These are phyloP conservation scores for Haematococcus lacustris DNA, from an alignment of 139 green algal genomes.

Conservation along the genomic window DNA sequence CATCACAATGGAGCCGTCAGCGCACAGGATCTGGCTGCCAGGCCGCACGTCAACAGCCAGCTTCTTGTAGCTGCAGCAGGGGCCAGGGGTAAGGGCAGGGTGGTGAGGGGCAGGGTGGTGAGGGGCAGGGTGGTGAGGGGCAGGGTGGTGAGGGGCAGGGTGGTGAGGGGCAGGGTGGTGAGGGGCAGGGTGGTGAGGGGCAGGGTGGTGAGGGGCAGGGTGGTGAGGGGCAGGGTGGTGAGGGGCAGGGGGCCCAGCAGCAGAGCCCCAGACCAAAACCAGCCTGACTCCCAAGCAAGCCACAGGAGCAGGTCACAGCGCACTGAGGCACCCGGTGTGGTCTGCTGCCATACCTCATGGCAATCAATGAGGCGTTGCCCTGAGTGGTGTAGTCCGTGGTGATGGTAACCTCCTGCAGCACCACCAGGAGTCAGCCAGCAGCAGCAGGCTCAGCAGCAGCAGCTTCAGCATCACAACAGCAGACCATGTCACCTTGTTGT, in stretches of 20 bases:
- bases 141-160: too few relatives aligned
- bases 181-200: too few relatives aligned
- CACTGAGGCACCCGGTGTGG: not conserved
- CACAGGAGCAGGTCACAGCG: not conserved
- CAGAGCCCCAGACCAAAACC: not conserved
- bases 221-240: too few relatives aligned
- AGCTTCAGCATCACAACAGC: not conserved
- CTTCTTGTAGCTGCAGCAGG: constrained; percentile 86
- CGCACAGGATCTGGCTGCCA: constrained; percentile 82
- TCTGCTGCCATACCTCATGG: constrained; percentile 59
- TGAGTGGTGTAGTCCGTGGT: constrained; percentile 88
- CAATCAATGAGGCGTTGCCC: constrained; percentile 75
- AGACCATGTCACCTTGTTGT: too few relatives aligned
- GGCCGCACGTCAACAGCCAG: constrained; percentile 79
- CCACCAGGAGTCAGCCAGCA: not conserved
- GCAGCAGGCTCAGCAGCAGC: not conserved
- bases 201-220: too few relatives aligned
- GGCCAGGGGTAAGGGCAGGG: too few relatives aligned
- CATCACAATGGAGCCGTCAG: constrained; percentile 93
- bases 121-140: too few relatives aligned
- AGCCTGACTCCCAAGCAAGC: not conserved
- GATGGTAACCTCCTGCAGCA: constrained; percentile 74
- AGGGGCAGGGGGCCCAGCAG: not conserved
- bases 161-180: too few relatives aligned
- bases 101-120: too few relatives aligned